phyloP scores from a whole-genome alignment of 2,329 filamentous ascomycete genomes.

The Colletotrichum tamarilloi region DNA sequence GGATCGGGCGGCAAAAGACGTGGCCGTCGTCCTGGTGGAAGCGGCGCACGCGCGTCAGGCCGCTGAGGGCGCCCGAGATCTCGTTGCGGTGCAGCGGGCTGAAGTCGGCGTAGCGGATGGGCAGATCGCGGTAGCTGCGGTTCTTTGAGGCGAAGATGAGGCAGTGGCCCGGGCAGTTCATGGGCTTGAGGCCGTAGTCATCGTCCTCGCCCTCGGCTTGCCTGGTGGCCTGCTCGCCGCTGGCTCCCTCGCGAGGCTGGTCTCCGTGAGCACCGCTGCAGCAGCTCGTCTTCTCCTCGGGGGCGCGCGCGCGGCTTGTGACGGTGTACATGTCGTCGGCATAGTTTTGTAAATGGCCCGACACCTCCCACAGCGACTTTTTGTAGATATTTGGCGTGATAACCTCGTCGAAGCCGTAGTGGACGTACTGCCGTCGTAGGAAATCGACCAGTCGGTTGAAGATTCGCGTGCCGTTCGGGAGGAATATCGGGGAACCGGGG shows the following conservation, averaged over 20 bases:
- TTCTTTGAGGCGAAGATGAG: constrained; percentile 81
- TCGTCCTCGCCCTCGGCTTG: constrained; percentile 66
- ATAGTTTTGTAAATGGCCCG: constrained; percentile 90
- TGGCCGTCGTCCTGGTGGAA: constrained; percentile 94
- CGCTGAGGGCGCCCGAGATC: constrained; percentile 82
- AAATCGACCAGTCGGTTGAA: constrained; percentile 88
- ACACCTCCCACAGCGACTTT: constrained; percentile 85
- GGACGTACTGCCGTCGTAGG: constrained; percentile 83
- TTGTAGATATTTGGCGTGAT: constrained; percentile 94
- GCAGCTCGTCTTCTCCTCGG: constrained; percentile 37
- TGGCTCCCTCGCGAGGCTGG: constrained; percentile 22
- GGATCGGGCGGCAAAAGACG: constrained; percentile 85
- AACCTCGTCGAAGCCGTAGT: constrained; percentile 89
- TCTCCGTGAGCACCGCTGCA: constrained; percentile 45
- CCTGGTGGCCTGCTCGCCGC: constrained; percentile 32
- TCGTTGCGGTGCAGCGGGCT: constrained; percentile 90
- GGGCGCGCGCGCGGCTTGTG: constrained; percentile 57
- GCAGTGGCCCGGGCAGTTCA: constrained; percentile 94
- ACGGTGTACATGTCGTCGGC: constrained; percentile 94
- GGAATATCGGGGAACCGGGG: constrained; percentile 86
- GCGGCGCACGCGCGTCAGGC: constrained; percentile 83
- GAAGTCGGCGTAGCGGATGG: constrained; percentile 88
- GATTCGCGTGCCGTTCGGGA: constrained; percentile 83
- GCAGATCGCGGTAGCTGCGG: constrained; percentile 83
- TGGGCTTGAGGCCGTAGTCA: constrained; percentile 87